Evolutionary conservation across 306 rosid species (phyloP), one percentile per base, ranked within the genome.

Genomic region (Prunus armeniaca): DNA sequence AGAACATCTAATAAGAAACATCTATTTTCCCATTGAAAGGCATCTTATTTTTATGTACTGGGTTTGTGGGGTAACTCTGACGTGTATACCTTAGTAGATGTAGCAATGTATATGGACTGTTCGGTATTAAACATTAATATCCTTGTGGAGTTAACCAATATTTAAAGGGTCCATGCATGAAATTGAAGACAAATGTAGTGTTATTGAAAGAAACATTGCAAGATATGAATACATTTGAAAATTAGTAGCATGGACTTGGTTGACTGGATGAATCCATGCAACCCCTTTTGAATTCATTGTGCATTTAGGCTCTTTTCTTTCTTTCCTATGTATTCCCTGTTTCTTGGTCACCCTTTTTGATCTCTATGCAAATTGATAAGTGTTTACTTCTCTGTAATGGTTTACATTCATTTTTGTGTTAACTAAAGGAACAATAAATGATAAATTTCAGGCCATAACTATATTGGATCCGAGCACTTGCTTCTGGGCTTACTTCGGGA

Each of bases 391-490:
- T 56, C 61, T 38, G 65, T 5, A 41, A 64, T 65, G 65, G 22
- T 56, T 45, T 56, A n/a, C 5, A 1, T 28, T 13, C 11, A 52
- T 18, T 43, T 13, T 55, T 73, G n/a, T 61, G 68, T 65, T 70
- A 64, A 47, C 55, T 66, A 73, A 14, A 73, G 67, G 72, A 2
- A 13, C 10, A 70, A 67, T 57, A 50, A 60, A 24, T 77, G 75
- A 46, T 72, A 54, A 68, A 74, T 78, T 68, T 57, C 78, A 94
- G 98, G 98, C 60, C 98, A 94, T 82, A 94, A 94, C 61, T 94
- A 92, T 77, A 94, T 94, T 73, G 98, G 97, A 76, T 89, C 98
- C 3, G 98, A 95, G 85, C 98, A 95, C 88, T 86, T 95, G 92
- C 98, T 95, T 67, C 82, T 95, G 76, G 98, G 98, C 76, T 87